Evolutionary conservation across 768 basidiomycete genomes (phyloP).

Genomic region (Xerocomellus chrysenteron): DNA sequence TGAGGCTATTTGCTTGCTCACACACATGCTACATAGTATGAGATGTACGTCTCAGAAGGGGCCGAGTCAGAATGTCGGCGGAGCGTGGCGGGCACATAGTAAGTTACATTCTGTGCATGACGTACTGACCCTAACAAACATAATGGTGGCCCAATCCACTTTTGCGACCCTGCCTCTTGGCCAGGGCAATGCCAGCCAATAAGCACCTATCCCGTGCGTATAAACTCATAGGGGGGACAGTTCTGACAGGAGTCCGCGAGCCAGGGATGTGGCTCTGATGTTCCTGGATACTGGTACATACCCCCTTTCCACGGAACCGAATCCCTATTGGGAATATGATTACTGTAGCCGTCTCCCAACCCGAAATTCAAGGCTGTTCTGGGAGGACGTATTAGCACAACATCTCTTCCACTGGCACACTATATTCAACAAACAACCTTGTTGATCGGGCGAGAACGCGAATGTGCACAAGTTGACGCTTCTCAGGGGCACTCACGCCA

Average conservation of each 20-base stretch:
- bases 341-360: not conserved
- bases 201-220: not conserved
- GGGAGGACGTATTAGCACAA: slow-evolving; percentile 46
- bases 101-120: not conserved
- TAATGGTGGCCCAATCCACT: not conserved
- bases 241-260: not conserved
- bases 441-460: slow-evolving; percentile 45
- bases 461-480: slow-evolving; percentile 45
- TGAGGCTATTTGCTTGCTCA: slow-evolving; percentile 1
- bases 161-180: not conserved
- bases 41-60: not conserved
- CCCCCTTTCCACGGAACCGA: slow-evolving; percentile 1
- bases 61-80: not conserved
- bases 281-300: not conserved
- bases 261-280: not conserved
- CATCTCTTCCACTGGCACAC: slow-evolving; percentile 33
- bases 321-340: not conserved
- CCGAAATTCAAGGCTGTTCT: slow-evolving; percentile 17
- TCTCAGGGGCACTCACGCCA: slow-evolving; percentile 24
- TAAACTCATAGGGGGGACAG: not conserved
- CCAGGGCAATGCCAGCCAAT: not conserved
- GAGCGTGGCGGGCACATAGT: not conserved
- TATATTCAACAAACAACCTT: slow-evolving; percentile 32
- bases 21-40: slow-evolving; percentile 18
- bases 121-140: not conserved